phyloP scores from a whole-genome alignment of 495 filamentous ascomycete genomes.

The Penicillium canescens region DNA sequence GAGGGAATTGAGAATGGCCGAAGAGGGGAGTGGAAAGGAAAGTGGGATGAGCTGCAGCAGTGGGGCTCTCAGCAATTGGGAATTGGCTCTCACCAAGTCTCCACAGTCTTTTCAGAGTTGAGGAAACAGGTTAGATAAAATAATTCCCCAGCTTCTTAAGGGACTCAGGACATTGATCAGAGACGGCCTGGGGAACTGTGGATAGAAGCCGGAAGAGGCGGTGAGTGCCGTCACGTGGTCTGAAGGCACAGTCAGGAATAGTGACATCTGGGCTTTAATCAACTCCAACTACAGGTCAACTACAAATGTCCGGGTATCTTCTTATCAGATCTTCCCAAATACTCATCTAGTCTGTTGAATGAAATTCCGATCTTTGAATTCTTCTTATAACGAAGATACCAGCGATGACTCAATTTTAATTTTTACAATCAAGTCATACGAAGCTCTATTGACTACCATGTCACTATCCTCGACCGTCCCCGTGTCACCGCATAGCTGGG shows the following conservation, averaged over 20 bases:
- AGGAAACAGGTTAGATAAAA: conserved; percentile 12
- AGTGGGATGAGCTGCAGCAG: conserved; percentile 29
- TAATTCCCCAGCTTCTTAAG: conserved; percentile 7
- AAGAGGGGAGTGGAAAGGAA: conserved; percentile 16
- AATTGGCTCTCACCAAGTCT: conserved; percentile 16
- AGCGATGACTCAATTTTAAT: too few relatives aligned
- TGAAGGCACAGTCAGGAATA: conserved; percentile 5
- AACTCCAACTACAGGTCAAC: too few relatives aligned
- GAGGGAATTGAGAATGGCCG: conserved; percentile 9
- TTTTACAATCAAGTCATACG: neutral
- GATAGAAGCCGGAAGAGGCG: conserved; percentile 31
- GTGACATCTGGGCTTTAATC: neutral
- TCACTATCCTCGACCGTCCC: conserved; percentile 1
- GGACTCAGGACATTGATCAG: conserved; percentile 1
- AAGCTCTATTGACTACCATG: neutral
- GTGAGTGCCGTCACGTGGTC: conserved; percentile 37
- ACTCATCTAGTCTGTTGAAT: too few relatives aligned
- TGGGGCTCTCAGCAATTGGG: conserved; percentile 23
- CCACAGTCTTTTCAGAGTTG: conserved; percentile 14
- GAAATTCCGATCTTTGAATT: too few relatives aligned
- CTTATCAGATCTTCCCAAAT: too few relatives aligned
- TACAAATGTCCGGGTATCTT: too few relatives aligned
- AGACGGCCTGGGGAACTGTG: conserved; percentile 12
- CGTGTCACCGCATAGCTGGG: conserved; percentile 15
- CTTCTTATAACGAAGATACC: too few relatives aligned